These are phyloP conservation scores for Endothia cerciana DNA, from an alignment of 2,329 filamentous ascomycete species.

Conservation along the genomic window DNA sequence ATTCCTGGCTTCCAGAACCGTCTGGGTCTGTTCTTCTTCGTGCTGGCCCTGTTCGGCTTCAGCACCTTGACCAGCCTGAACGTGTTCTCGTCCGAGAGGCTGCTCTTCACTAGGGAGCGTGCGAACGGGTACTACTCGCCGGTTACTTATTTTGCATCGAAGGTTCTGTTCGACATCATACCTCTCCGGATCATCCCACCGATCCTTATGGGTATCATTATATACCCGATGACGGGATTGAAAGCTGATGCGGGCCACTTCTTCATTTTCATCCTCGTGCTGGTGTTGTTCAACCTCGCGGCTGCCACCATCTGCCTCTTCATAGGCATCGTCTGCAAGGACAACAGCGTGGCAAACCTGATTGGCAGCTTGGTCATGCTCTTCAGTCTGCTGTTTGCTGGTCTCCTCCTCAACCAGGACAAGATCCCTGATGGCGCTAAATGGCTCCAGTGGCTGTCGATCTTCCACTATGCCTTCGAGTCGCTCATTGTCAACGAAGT, in stretches of 20 bases:
- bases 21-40: conserved; percentile 95
- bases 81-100: conserved; percentile 87
- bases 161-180: conserved; percentile 97
- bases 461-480: conserved; percentile 98
- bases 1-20: conserved; percentile 98
- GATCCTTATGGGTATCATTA: conserved; percentile 90
- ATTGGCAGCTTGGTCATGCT: conserved; percentile 96
- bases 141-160: conserved; percentile 90
- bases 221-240: conserved; percentile 97
- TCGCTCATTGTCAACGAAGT: conserved; percentile 97
- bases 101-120: conserved; percentile 89
- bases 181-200: conserved; percentile 93
- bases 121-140: conserved; percentile 97
- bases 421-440: conserved; percentile 83
- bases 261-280: conserved; percentile 85
- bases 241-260: conserved; percentile 83
- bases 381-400: conserved; percentile 93
- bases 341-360: conserved; percentile 87
- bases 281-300: conserved; percentile 95
- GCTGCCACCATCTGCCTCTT: conserved; percentile 93
- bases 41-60: conserved; percentile 94
- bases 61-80: conserved; percentile 92
- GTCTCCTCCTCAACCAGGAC: conserved; percentile 91
- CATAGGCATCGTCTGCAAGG: conserved; percentile 93
- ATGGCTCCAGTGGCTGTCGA: conserved; percentile 92